Evolutionary conservation across 1,139 yeast species (phyloP).

Genomic region (Pichia sp.): DNA sequence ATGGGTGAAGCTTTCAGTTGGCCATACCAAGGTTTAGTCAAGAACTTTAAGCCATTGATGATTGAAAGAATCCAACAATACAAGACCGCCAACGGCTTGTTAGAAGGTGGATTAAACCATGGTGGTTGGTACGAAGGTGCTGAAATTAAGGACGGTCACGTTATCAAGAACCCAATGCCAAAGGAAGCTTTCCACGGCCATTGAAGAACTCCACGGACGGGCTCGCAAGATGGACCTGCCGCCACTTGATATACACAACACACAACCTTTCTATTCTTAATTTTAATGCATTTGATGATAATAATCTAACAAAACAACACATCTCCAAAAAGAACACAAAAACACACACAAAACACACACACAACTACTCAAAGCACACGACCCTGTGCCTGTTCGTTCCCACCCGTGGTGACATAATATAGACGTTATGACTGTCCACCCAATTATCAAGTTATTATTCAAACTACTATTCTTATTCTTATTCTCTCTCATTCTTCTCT

Average conservation of each 20-base stretch:
- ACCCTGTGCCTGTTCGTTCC: too few species aligned
- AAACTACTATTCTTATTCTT: background rate
- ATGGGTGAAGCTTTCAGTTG: conserved; percentile 92
- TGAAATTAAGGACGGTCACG: conserved; percentile 61
- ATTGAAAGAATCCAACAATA: conserved; percentile 65
- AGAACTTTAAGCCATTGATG: conserved; percentile 79
- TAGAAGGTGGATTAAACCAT: conserved; percentile 46
- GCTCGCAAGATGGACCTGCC: too few species aligned
- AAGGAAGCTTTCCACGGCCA: conserved; percentile 33
- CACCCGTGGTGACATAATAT: too few species aligned
- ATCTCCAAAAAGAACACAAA: too few species aligned
- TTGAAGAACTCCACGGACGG: too few species aligned
- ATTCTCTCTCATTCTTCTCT: conserved; percentile 2
- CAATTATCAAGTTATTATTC: too few species aligned
- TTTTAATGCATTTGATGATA: background rate
- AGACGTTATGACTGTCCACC: too few species aligned
- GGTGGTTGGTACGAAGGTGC: conserved; percentile 83
- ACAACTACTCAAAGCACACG: too few species aligned
- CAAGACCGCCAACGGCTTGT: conserved; percentile 31
- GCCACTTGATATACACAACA: too few species aligned
- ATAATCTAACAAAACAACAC: too few species aligned
- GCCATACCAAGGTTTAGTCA: conserved; percentile 87
- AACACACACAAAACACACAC: background rate
- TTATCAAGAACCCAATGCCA: conserved; percentile 55
- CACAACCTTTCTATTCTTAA: background rate